phyloP scores from a whole-genome alignment of 176 grass and related monocot species.

The maize (Zea mays) region Zm-B73-REFERENCE-NAM-5.0 NC_050102.1:156065001-156065500 shows the following conservation, averaged over 20 bases:
- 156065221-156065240: constrained; percentile 11
- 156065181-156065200: not conserved
- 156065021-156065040: constrained; percentile 54
- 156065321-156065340: constrained; percentile 11
- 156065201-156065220: constrained; percentile 15
- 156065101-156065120: not conserved
- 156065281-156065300: constrained; percentile 26
- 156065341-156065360: constrained; percentile 9
- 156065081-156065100: constrained; percentile 30
- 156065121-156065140: not conserved
- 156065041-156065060: constrained; percentile 11
- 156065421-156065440: constrained; percentile 6
- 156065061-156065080: constrained; percentile 18
- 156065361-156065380: constrained; percentile 5
- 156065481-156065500: too few species aligned
- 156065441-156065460: not conserved
- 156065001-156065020: constrained; percentile 82
- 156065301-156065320: constrained; percentile 22
- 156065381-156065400: constrained; percentile 19
- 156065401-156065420: not conserved
- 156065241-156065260: constrained; percentile 24
- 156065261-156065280: not conserved
- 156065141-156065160: constrained; percentile 21
- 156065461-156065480: not conserved
- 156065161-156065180: constrained; percentile 17